Percentiles rank a stretch among this genome's conserved stretches.
phyloP scores from a whole-genome alignment of 768 basidiomycete genomes.

The Candolleomyces eurysporus region DNA sequence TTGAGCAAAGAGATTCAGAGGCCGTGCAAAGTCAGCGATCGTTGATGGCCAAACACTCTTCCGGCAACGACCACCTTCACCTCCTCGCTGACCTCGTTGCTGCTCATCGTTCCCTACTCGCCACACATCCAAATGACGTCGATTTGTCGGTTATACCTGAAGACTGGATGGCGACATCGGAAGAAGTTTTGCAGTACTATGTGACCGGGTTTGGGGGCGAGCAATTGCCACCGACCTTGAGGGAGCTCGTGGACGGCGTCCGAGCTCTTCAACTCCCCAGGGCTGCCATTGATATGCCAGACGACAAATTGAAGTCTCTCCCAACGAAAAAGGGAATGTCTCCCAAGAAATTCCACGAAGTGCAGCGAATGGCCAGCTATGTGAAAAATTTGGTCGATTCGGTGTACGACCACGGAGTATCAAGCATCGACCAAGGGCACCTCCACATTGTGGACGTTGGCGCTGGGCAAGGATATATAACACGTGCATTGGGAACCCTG shows the following conservation, averaged over 20 bases:
- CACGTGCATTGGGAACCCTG: slow-evolving; percentile 42
- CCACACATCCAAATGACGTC: slow-evolving; percentile 48
- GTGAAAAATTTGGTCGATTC: slow-evolving; percentile 36
- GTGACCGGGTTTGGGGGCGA: slow-evolving; percentile 18
- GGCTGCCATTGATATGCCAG: slow-evolving; percentile 17
- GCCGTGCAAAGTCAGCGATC: too few species aligned
- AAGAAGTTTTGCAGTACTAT: slow-evolving; percentile 18
- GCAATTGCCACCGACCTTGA: slow-evolving; percentile 7
- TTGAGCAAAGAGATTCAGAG: too few species aligned
- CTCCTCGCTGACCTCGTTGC: slow-evolving; percentile 19
- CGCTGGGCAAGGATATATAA: slow-evolving; percentile 74
- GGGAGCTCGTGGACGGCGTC: slow-evolving; percentile 17
- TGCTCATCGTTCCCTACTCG: slow-evolving; percentile 30
- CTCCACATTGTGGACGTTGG: slow-evolving; percentile 68
- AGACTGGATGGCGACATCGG: slow-evolving; percentile 10
- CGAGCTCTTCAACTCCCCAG: slow-evolving; percentile 23
- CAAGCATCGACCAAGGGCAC: slow-evolving; percentile 7
- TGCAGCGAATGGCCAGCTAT: slow-evolving; percentile 59
- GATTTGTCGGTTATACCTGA: slow-evolving; percentile 23
- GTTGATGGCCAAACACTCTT: neutral
- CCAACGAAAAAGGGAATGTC: slow-evolving; percentile 51
- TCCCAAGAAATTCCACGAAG: slow-evolving; percentile 76
- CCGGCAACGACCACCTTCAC: neutral
- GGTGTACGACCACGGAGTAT: slow-evolving; percentile 15
- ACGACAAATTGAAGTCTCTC: slow-evolving; percentile 9